A percentile compares a stretch with the other conserved stretches of the same genome.
Evolutionary conservation across 345 rosid genomes (phyloP).

Genomic region (Xanthoceras sorbifolium): DNA sequence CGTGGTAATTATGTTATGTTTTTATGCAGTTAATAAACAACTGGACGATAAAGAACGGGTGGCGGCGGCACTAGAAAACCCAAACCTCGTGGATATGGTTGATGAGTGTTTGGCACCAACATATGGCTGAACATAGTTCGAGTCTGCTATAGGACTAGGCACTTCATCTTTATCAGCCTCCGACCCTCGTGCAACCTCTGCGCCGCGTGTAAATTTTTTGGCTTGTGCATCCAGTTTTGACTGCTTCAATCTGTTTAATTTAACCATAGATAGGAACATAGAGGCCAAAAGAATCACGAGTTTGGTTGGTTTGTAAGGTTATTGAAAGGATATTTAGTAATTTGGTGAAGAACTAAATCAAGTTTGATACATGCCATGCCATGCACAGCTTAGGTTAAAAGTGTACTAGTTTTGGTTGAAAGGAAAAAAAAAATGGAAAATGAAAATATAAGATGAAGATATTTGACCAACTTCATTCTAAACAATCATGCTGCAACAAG

Average conservation of each 20-base stretch:
- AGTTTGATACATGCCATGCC: neutral
- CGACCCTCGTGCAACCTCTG: neutral
- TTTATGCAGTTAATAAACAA: constrained; percentile 83
- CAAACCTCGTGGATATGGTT: constrained; percentile 85
- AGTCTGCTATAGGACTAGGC: neutral
- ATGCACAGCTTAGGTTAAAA: neutral
- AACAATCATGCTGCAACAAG: too few relatives aligned
- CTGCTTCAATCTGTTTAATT: neutral
- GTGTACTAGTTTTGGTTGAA: neutral
- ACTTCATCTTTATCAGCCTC: neutral
- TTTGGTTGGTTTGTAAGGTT: neutral
- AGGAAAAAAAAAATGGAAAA: too few relatives aligned
- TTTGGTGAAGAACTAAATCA: too few relatives aligned
- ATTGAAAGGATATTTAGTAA: too few relatives aligned
- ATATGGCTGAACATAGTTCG: constrained; percentile 36
- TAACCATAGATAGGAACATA: neutral
- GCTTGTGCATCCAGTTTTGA: neutral
- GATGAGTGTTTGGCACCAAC: constrained; percentile 83
- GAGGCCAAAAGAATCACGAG: neutral
- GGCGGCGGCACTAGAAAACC: constrained; percentile 93
- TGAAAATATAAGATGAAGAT: too few relatives aligned
- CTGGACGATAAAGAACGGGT: constrained; percentile 92
- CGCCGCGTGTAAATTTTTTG: neutral
- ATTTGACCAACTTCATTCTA: too few relatives aligned
- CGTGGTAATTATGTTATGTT: neutral